Conservation (phyloP, 257 asterid genomes). For the Vinca minor region DNA sequence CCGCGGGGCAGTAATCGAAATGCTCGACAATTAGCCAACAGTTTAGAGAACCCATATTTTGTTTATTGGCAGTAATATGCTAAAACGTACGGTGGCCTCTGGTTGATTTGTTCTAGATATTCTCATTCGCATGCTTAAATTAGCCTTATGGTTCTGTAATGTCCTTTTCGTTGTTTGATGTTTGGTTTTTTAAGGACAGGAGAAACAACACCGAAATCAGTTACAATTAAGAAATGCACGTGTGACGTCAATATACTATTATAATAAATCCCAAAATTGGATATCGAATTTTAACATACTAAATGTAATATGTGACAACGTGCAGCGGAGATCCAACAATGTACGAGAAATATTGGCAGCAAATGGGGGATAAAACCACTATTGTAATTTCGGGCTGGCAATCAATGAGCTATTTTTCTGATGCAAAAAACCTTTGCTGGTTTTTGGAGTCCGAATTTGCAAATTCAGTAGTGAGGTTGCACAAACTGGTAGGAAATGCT, state of each 20-base stretch:
- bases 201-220: not conserved
- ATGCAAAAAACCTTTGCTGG: slow-evolving; percentile 64
- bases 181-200: not conserved
- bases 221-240: not conserved
- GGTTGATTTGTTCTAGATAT: not conserved
- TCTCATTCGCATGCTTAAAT: slow-evolving; percentile 23
- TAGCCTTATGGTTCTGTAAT: slow-evolving; percentile 19
- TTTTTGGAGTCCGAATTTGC: slow-evolving; percentile 73
- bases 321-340: slow-evolving; percentile 93
- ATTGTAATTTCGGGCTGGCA: slow-evolving; percentile 79
- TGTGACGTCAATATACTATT: not conserved
- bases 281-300: not conserved
- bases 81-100: not conserved
- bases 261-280: too few relatives aligned
- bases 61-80: slow-evolving; percentile 8
- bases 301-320: not conserved
- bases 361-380: slow-evolving; percentile 56
- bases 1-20: too few relatives aligned
- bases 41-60: not conserved
- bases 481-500: slow-evolving; percentile 74
- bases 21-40: not conserved
- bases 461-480: slow-evolving; percentile 49
- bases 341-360: slow-evolving; percentile 79
- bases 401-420: slow-evolving; percentile 83
- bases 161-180: slow-evolving; percentile 7